Evolutionary conservation across 805 yeast genomes (phyloP), one percentile per base, ranked within the genome.

Genomic region (Metschnikowia hibisci): DNA sequence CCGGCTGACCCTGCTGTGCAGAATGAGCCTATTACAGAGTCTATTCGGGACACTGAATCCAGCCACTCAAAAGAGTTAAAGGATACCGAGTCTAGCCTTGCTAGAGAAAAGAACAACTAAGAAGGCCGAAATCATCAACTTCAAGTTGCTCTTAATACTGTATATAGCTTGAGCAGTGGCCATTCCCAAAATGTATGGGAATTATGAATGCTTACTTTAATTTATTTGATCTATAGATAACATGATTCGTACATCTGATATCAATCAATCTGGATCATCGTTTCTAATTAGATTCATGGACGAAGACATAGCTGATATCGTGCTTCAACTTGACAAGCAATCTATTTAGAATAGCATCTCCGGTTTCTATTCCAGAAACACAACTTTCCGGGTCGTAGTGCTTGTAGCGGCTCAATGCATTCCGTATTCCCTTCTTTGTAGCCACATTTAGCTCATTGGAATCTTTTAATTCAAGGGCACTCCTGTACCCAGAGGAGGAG

Each of bases 351-450:
- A 52, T 20, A 4, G 31, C 34, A 30, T 52, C 55, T 14, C 54
- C 55, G 12, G 49, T 50, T 18, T 48, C 43, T 29, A 42, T 32
- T n/a, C 18, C 28, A 2, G 25, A 14, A 2, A 23, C 32, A 6
- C 43, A 33, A 23, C 22, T 29, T 11, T 13, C 22, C 0, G 89
- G 85, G 51, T 81, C 76, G 15, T 78, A 68, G 58, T 87, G 96
- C 43, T 69, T 69, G 57, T 79, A 87, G 11, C 78, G 83, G 15
- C 67, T 57, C 18, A 87, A 64, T 32, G 89, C 84, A 35, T 73
- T 74, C 53, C 77, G 71, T 26, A 84, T 77, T 4, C 77, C 64
- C 26, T 62, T 61, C 41, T 62, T 64, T 39, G 70, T 72, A 38
- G 62, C 61, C 16, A 32, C 27, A 22, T 57, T 52, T 1, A 45